Base-by-base conservation (phyloP, 2,329 filamentous ascomycete species). In the Aphanocladium album region DNA sequence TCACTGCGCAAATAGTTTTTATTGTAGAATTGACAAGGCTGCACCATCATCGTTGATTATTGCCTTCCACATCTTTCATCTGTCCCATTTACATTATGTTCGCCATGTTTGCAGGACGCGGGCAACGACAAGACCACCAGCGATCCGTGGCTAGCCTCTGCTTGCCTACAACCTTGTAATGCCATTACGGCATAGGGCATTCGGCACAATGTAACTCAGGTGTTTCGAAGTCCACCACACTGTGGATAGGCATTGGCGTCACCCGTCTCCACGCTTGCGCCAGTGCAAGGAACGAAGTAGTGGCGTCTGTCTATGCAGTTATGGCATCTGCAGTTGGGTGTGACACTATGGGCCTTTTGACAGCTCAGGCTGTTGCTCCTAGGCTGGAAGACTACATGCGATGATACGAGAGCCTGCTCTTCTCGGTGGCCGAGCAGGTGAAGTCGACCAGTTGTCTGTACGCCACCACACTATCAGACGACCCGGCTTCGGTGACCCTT, bases 381-480 rank as follows among this genome's bases (percentile, higher is more conserved):
- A 14, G 33, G 33, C 9, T 7, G n/a, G 39, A 50, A 21, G 30
- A 5, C 30, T 30, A 33, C 35, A 33, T 41, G 23, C 45, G 16
- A 33, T 14, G 25, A 17, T 51, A 21, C n/a, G 35, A 50, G 21
- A 21, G 21, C 43, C 14, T 49, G 27, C 9, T n/a, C n/a, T 33
- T 23, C 9, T 41, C 33, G 45, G 35, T 39, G 41, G 30, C 30
- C 5, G 19, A 19, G n/a, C 6, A 19, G 27, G n/a, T 49, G 54
- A 14, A 17, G 19, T 23, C 12, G 53, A n/a, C 41, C 39, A 33
- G 23, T 9, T 33, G 30, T 16, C 25, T 33, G 51, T 45, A 45
- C 35, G 46, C 45, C 55, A 49, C 54, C 54, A 41, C 23, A 33
- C 35, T 41, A 58, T 58, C 56, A 43, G 46, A 58, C 56, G 46